Evolutionary conservation across 257 asterid species (phyloP), one percentile per base, ranked within the genome.

Genomic region (Ehretia macrophylla): DNA sequence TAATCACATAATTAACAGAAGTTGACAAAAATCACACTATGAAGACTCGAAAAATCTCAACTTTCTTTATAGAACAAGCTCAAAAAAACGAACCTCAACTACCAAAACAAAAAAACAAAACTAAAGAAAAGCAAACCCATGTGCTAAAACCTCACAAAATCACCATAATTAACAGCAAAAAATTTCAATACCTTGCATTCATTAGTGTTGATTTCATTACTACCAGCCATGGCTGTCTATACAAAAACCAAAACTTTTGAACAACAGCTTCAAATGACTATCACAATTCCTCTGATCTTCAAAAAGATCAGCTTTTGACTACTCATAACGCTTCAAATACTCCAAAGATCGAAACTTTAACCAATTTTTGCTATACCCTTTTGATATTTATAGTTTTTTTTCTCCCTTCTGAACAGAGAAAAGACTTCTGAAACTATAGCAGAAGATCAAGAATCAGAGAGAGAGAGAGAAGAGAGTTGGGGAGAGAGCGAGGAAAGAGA

Each of bases 171-270:
- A 27, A 27, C 35, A 27, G 6, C 35, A 27, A 27, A 27, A 27
- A 3, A 27, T 27, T 27, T 3, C 6, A 1, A 49, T 59, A 73
- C 75, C 79, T 68, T 64, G 40, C 72, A 68, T 60, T 79, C 80
- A 56, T 51, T 79, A 9, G 67, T 69, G 74, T 70, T 76, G 68
- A 79, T 68, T 56, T 73, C 82, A 59, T 76, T 73, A 68, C 74
- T 73, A 22, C 80, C 82, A 32, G 77, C 85, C 85, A 79, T 79
- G 27, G 50, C 32, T 11, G 47, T 42, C 8, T 10, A 42, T 3
- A 42, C 5, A 42, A 10, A 6, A 32, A 22, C 5, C 11, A 44
- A 54, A 48, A 58, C 54, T 37, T 58, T 37, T 66, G 52, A 61
- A 51, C 35, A 27, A 27, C 6, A 27, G 35, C 35, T 27, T 27